Conservation (phyloP, 371 early-diverging fungal species). For the Chytridium lagenaria region DNA sequence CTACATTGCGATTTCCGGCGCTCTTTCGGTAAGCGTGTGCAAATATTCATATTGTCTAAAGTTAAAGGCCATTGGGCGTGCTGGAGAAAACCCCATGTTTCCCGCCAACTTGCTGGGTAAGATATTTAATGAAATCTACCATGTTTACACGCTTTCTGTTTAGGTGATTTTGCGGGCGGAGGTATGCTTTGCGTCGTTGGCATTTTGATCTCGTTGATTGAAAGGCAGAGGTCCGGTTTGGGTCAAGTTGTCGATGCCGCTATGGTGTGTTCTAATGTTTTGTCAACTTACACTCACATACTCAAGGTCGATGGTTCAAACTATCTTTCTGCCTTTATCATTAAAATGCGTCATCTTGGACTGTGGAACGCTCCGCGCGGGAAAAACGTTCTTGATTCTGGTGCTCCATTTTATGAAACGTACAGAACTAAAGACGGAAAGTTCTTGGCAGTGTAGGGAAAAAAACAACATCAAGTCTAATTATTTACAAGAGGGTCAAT, state of each 20-base stretch:
- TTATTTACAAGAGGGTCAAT: constrained; percentile 63
- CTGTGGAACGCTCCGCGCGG: constrained; percentile 66
- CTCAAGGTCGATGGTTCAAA: constrained; percentile 59
- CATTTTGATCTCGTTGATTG: constrained; percentile 70
- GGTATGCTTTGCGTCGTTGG: constrained; percentile 73
- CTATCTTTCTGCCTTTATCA: constrained; percentile 62
- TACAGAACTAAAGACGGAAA: constrained; percentile 74
- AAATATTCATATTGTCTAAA: background rate
- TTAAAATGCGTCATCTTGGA: constrained; percentile 66
- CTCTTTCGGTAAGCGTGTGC: constrained; percentile 60
- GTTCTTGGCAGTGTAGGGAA: constrained; percentile 74
- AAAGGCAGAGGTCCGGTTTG: constrained; percentile 65
- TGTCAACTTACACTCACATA: background rate
- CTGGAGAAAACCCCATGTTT: constrained; percentile 65
- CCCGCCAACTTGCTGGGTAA: constrained; percentile 70
- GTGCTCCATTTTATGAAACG: constrained; percentile 74
- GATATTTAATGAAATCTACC: background rate
- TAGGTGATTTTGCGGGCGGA: constrained; percentile 77
- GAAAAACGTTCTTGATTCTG: constrained; percentile 69
- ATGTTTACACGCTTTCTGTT: background rate
- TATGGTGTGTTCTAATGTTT: constrained; percentile 58
- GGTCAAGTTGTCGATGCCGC: constrained; percentile 77
- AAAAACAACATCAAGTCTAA: background rate
- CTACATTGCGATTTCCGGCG: constrained; percentile 73
- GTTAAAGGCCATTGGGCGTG: constrained; percentile 62